Base-by-base conservation (phyloP, 2,329 filamentous ascomycete species). In the Lecanicillium sp. region DNA sequence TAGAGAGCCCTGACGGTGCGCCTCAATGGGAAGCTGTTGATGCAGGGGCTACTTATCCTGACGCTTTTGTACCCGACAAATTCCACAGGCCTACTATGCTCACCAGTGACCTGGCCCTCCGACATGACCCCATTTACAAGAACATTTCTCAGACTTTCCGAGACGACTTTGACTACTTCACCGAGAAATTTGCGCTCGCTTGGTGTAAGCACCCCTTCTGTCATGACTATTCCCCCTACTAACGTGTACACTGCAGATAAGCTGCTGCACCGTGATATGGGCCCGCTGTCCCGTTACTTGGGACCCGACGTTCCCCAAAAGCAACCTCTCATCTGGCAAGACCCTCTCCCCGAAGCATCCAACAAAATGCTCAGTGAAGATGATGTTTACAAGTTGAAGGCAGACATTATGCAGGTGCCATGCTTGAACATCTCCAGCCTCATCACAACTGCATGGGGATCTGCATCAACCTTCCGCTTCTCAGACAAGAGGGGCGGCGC, bases 401-500 rank as follows among this genome's bases (percentile, higher is more conserved):
- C 75, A 52, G 68, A 78, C 43, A 77, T 88, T 34, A 68, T 88
- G 8, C 15, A 33, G 2, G 65, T 65, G 29, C 62, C 75, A n/a
- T 79, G 78, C 11, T 52, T 86, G 5, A 68, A 71, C 40, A 62
- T 71, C 5, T 67, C 70, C 41, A 77, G 78, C 59, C 66, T 88
- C 43, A 71, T 88, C 37, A 69, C 71, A 7, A 71, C 73, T 9
- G 81, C 82, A 18, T 86, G 79, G 76, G 77, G 77, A 1, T 76
- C 82, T 0, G 80, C 81, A 15, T 80, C 80, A 2, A 80, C 78
- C 19, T 86, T 81, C 77, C 81, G 82, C 44, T 73, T 78, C 49
- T 74, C 77, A 48, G 84, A 89, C 68, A 88, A 88, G 76, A 83
- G 84, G 48, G 84, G 84, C 48, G 84, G 84, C 54, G 84, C 84